Percentiles rank a stretch among this genome's conserved stretches.
Conservation (phyloP, 176 grass and related monocot genomes). For the Cenchrus fungigraminus region DNA sequence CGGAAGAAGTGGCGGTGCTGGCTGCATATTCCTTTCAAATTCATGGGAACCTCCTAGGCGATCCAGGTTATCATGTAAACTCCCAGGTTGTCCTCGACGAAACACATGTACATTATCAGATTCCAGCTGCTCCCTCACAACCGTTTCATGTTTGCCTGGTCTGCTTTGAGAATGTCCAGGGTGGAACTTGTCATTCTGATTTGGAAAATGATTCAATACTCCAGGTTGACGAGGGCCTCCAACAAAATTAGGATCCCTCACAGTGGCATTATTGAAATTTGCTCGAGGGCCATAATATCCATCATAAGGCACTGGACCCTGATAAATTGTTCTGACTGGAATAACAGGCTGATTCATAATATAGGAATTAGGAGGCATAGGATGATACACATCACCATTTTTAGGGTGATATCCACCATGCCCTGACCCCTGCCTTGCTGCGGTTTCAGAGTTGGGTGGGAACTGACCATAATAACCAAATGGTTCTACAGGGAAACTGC, state of each 20-base stretch:
- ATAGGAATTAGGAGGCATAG: constrained; percentile 63
- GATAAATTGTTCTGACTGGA: constrained; percentile 68
- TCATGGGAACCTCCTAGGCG: constrained; percentile 36
- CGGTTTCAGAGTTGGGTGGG: constrained; percentile 64
- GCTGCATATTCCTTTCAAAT: constrained; percentile 59
- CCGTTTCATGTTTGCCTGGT: constrained; percentile 49
- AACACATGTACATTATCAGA: constrained; percentile 50
- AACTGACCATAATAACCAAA: constrained; percentile 75
- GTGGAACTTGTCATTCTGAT: constrained; percentile 56
- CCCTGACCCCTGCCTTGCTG: constrained; percentile 47
- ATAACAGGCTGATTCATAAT: constrained; percentile 75
- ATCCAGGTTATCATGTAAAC: constrained; percentile 72
- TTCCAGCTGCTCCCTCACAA: constrained; percentile 45
- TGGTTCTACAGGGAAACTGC: constrained; percentile 65
- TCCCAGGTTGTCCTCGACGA: constrained; percentile 69
- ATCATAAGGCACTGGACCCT: constrained; percentile 71
- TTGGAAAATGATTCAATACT: constrained; percentile 70
- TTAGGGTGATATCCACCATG: constrained; percentile 62
- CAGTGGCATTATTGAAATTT: constrained; percentile 57
- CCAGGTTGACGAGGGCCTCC: constrained; percentile 59
- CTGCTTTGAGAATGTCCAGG: constrained; percentile 55
- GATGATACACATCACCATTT: constrained; percentile 63
- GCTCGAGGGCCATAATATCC: constrained; percentile 69
- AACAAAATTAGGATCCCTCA: constrained; percentile 53
- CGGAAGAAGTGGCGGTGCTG: constrained; percentile 51